phyloP scores from a whole-genome alignment of 345 rosid genomes.

The Capsella bursapastoris region DNA sequence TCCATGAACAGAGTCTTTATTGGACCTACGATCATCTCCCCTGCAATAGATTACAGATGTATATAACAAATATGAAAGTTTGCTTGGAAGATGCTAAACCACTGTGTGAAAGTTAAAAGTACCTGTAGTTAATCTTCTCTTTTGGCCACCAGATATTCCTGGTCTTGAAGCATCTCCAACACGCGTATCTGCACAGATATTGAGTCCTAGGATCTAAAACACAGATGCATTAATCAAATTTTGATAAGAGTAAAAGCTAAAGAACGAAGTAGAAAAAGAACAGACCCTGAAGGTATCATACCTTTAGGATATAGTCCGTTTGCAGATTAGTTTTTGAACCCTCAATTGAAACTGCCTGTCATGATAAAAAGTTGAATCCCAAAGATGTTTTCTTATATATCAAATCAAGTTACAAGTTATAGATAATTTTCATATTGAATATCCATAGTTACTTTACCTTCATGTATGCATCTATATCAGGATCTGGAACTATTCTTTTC shows the following conservation, averaged over 20 bases:
- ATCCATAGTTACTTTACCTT: constrained; percentile 24
- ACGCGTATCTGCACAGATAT: constrained; percentile 47
- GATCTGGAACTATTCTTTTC: constrained; percentile 39
- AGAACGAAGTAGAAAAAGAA: neutral
- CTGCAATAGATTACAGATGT: constrained; percentile 41
- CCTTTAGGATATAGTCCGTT: constrained; percentile 55
- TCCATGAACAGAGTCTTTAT: constrained; percentile 84
- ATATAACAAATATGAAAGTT: neutral
- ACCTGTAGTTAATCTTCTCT: constrained; percentile 56
- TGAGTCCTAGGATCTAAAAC: constrained; percentile 53
- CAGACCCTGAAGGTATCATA: constrained; percentile 1
- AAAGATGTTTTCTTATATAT: neutral
- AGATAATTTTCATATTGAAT: neutral
- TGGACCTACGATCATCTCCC: constrained; percentile 89
- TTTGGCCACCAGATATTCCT: constrained; percentile 59
- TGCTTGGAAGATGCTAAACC: neutral
- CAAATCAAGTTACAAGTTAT: neutral
- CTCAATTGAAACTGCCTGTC: constrained; percentile 44
- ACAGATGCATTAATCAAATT: constrained; percentile 1
- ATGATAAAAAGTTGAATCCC: constrained; percentile 1
- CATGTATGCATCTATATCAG: constrained; percentile 45
- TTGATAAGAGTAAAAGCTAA: neutral
- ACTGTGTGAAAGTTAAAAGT: neutral
- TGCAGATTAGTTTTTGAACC: constrained; percentile 48
- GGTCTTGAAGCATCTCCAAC: constrained; percentile 49